Conservation (phyloP, 2,329 filamentous ascomycete genomes). For the Periconia sp. region DNA sequence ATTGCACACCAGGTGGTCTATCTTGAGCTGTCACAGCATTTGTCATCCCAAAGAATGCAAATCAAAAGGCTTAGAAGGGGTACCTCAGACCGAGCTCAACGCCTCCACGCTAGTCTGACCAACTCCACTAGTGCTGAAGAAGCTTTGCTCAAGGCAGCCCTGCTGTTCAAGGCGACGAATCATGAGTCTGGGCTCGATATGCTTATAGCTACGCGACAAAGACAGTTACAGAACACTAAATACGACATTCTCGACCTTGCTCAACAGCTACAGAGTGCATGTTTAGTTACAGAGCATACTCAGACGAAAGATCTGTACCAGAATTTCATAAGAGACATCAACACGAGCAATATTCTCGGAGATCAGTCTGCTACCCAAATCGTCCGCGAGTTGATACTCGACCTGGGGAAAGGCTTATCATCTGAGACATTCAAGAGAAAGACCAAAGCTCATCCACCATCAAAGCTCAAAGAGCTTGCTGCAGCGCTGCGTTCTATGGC, state of each 20-base stretch:
- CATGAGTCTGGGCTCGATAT: slow-evolving; percentile 20
- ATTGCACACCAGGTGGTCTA: slow-evolving; percentile 60
- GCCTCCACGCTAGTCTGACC: slow-evolving; percentile 55
- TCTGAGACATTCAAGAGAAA: slow-evolving; percentile 9
- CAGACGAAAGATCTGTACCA: slow-evolving; percentile 20
- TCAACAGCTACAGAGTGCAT: slow-evolving; percentile 6
- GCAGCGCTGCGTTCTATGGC: slow-evolving; percentile 25
- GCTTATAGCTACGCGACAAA: slow-evolving; percentile 20
- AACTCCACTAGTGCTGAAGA: slow-evolving; percentile 57
- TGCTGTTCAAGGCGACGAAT: slow-evolving; percentile 21
- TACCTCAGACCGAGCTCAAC: slow-evolving; percentile 43
- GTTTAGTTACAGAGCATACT: slow-evolving; percentile 9
- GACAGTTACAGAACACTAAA: slow-evolving; percentile 18
- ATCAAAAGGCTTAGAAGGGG: slow-evolving; percentile 48
- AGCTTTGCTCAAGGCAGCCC: slow-evolving; percentile 57
- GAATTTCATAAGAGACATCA: slow-evolving; percentile 25
- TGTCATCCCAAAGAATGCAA: slow-evolving; percentile 59
- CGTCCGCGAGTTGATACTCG: slow-evolving; percentile 13
- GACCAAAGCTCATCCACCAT: slow-evolving; percentile 3
- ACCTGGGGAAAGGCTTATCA: slow-evolving; percentile 13
- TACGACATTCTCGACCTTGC: slow-evolving; percentile 16
- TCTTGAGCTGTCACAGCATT: slow-evolving; percentile 60
- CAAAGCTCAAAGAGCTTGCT: slow-evolving; percentile 21
- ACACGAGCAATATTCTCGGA: slow-evolving; percentile 24
- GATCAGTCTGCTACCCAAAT: slow-evolving; percentile 21